A percentile compares a stretch with the other conserved stretches of the same genome.
Evolutionary conservation across 495 filamentous ascomycete species (phyloP).

Genomic region (Lasiosphaeria hispida): DNA sequence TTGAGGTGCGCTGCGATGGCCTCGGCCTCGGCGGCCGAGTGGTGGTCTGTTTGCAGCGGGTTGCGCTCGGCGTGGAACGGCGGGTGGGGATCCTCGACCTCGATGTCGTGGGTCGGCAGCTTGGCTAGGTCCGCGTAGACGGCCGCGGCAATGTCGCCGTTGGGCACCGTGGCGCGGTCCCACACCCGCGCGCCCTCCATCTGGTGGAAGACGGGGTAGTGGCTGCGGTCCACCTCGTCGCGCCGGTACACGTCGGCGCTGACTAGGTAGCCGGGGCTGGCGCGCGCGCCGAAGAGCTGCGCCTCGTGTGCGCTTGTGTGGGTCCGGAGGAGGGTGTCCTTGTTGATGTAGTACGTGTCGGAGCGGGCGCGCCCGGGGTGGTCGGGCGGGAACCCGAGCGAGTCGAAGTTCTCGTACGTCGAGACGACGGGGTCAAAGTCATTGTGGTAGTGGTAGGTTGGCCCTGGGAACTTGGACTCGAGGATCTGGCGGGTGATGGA

Average conservation of each 20-base stretch:
- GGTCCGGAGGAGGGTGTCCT: slow-evolving; percentile 78
- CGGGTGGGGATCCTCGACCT: slow-evolving; percentile 83
- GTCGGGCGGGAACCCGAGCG: slow-evolving; percentile 83
- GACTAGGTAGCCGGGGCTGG: slow-evolving; percentile 79
- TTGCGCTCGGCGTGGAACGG: slow-evolving; percentile 76
- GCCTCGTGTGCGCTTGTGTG: slow-evolving; percentile 93
- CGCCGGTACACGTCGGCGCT: slow-evolving; percentile 95
- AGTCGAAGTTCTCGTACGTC: slow-evolving; percentile 89
- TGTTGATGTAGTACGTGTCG: slow-evolving; percentile 96
- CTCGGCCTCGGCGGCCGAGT: slow-evolving; percentile 73
- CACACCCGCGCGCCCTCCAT: slow-evolving; percentile 95
- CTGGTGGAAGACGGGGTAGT: slow-evolving; percentile 98
- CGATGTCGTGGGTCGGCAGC: slow-evolving; percentile 69
- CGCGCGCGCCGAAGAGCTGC: slow-evolving; percentile 73
- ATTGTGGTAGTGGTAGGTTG: slow-evolving; percentile 73
- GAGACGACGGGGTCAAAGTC: slow-evolving; percentile 80
- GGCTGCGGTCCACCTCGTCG: slow-evolving; percentile 89
- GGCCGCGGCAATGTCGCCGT: slow-evolving; percentile 58
- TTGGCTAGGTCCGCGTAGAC: slow-evolving; percentile 63
- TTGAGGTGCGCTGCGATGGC: slow-evolving; percentile 86
- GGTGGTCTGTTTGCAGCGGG: slow-evolving; percentile 70
- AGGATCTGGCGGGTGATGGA: slow-evolving; percentile 88
- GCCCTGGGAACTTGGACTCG: slow-evolving; percentile 77
- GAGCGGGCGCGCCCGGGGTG: slow-evolving; percentile 84
- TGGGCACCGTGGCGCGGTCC: slow-evolving; percentile 63